A percentile compares a stretch with the other conserved stretches of the same genome.
Evolutionary conservation across 495 filamentous ascomycete genomes (phyloP).

Genomic region (Tuber microsphaerosporum): DNA sequence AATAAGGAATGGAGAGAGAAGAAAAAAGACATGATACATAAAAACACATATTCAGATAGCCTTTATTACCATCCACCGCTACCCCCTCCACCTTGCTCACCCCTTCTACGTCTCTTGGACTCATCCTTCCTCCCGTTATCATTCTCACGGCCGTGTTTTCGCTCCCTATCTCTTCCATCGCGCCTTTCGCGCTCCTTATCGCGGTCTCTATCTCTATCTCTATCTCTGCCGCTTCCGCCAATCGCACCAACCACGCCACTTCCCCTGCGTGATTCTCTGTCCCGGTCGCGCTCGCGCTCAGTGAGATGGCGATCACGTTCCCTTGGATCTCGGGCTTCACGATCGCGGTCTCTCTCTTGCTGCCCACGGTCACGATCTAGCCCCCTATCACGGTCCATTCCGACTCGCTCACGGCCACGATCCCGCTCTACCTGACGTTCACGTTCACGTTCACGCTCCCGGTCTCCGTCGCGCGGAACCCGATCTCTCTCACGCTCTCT

Average conservation of each 20-base stretch:
- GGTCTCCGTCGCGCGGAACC: slow-evolving; percentile 23
- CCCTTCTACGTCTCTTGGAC: slow-evolving; percentile 32
- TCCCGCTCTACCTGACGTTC: slow-evolving; percentile 29
- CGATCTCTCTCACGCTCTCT: slow-evolving; percentile 27
- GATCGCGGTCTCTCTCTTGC: slow-evolving; percentile 29
- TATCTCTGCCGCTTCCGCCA: slow-evolving; percentile 22
- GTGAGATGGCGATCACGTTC: slow-evolving; percentile 12
- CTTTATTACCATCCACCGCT: slow-evolving; percentile 16
- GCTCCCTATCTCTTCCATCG: slow-evolving; percentile 30
- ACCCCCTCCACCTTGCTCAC: slow-evolving; percentile 11
- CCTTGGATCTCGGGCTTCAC: slow-evolving; percentile 8
- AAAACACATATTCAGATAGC: slow-evolving; percentile 11
- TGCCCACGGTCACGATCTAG: slow-evolving; percentile 14
- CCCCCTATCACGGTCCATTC: slow-evolving; percentile 24
- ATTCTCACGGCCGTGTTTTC: slow-evolving; percentile 33
- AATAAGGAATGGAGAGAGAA: slow-evolving; percentile 5
- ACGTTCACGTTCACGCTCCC: slow-evolving; percentile 27
- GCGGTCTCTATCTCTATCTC: slow-evolving; percentile 29
- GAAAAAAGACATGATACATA: slow-evolving; percentile 23
- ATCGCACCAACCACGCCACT: slow-evolving; percentile 26
- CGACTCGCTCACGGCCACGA: slow-evolving; percentile 22
- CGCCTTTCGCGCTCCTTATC: slow-evolving; percentile 34
- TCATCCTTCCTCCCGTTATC: slow-evolving; percentile 30
- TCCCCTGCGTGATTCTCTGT: slow-evolving; percentile 24
- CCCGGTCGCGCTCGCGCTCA: slow-evolving; percentile 19